Evolutionary conservation across 2,329 filamentous ascomycete species (phyloP).

Genomic region (Pyrenophora tritici-repentis): DNA sequence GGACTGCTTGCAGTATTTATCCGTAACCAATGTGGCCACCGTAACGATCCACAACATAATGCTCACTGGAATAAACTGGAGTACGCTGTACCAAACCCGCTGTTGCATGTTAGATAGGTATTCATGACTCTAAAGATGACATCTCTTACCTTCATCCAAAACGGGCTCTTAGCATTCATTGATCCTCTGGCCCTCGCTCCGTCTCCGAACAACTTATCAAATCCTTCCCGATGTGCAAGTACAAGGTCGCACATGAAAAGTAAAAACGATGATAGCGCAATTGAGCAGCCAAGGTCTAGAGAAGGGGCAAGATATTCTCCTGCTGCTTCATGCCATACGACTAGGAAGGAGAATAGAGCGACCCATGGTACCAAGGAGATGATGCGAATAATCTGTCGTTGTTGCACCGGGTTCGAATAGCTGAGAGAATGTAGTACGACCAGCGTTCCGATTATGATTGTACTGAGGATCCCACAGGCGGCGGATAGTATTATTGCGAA

Average conservation of each 20-base stretch:
- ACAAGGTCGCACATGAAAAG: constrained; percentile 42
- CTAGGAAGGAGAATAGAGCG: constrained; percentile 30
- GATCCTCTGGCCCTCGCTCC: constrained; percentile 20
- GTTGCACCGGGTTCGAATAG: constrained; percentile 36
- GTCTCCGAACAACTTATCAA: constrained; percentile 36
- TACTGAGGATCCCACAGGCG: constrained; percentile 24
- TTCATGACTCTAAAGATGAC: neutral
- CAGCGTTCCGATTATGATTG: constrained; percentile 18
- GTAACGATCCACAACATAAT: constrained; percentile 39
- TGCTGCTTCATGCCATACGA: constrained; percentile 24
- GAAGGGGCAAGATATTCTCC: constrained; percentile 27
- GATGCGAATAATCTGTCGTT: constrained; percentile 39
- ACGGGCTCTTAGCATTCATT: constrained; percentile 21
- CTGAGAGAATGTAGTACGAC: constrained; percentile 30
- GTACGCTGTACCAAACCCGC: constrained; percentile 37
- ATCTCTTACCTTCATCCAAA: constrained; percentile 31
- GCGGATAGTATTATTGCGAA: constrained; percentile 32
- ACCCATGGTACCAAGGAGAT: constrained; percentile 34
- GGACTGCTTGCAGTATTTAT: constrained; percentile 36
- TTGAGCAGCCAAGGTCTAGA: constrained; percentile 36
- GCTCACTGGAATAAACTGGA: constrained; percentile 39
- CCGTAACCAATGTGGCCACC: constrained; percentile 25
- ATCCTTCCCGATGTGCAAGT: constrained; percentile 30
- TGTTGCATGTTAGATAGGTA: constrained; percentile 4
- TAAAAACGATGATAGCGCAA: constrained; percentile 37